Evolutionary conservation across 202 grass and related monocot genomes (phyloP), one percentile per base, ranked within the genome.

Genomic region (Eragrostis tef): DNA sequence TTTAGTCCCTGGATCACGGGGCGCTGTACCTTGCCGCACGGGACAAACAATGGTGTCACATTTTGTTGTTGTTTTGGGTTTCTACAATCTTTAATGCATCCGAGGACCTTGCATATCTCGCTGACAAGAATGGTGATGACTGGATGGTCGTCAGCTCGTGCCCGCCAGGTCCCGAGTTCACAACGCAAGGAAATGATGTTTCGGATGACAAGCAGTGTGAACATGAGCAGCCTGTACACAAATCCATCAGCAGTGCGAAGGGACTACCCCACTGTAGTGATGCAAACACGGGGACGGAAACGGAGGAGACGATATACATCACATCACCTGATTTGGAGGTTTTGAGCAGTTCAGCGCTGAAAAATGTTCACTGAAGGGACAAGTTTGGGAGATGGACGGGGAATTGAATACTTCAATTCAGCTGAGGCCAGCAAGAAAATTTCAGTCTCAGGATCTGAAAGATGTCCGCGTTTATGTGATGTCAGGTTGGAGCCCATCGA

Each of bases 271-370:
- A 60, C 57, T 34, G 34, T 7, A 6, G 58, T 63, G 57, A n/a
- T 7, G 43, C 9, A 42, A 17, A 16, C 53, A 51, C 6, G 4
- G 24, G 22, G 6, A 0, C 6, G 26, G 26, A 5, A 46, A 65
- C 12, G 42, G 57, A 69, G 7, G 3, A 54, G 9, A 4, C 2
- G n/a, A 1, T 1, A 24, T 0, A 0, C 67, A 9, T 81, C 66
- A 61, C 41, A 5, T 81, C 53, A 61, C 41, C 1, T 34, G 67
- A 16, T 62, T 36, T 49, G 7, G 67, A 21, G 24, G 7, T 21
- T 21, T 26, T 26, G 31, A 79, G 63, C 62, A 25, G 25, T 71
- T 81, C 67, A 39, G n/a, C 67, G n/a, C 17, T 9, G 64, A 13
- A 10, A 57, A 74, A 2, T 36, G 6, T 39, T 29, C 42, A n/a